Evolutionary conservation across 495 filamentous ascomycete species (phyloP), one percentile per base, ranked within the genome.

Genomic region (Hypoxylon lenormandii): DNA sequence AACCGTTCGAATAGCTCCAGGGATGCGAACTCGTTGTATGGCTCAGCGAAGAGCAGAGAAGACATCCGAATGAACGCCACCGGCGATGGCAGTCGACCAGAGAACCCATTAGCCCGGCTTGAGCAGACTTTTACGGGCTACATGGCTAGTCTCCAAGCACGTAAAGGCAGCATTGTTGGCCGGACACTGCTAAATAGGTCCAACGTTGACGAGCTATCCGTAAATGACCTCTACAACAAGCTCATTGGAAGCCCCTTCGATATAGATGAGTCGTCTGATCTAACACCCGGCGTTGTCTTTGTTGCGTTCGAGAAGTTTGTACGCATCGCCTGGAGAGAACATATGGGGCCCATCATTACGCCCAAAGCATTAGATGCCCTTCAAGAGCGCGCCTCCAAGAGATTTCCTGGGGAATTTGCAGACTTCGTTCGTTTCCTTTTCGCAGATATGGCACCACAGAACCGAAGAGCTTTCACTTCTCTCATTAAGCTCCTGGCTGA

Each of bases 271-370:
- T 87, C 91, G 3, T 86, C 88, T 1, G 91, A 97, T 60, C 85
- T 91, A 3, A 84, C 91, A 11, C 87, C 97, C 18, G 93, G 97
- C 74, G 89, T 94, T n/a, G 83, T 97, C 8, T 97, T 97, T 70
- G 89, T 90, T 15, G 92, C 94, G 1, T 98, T 98, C 72, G 93
- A 96, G 70, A 97, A 95, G 62, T 98, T 97, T 65, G 83, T 97
- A 72, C 88, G 86, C 60, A 89, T 91, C 59, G 93, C 93, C 26
- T 98, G 95, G 95, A 88, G 83, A 55, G 89, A 93, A 49, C 90
- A 91, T 64, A 94, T 97, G 83, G 96, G 96, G 0, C 86, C 91
- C 2, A 83, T 98, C 36, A 84, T 98, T 61, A 83, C 88, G 2
- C 75, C 83, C 28, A 80, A 88, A 21, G 83, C 85, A 13, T 78